A percentile compares a stretch with the other conserved stretches of the same genome.
Conservation (phyloP, 139 green algal genomes). For the Ostreobium quekettii region DNA sequence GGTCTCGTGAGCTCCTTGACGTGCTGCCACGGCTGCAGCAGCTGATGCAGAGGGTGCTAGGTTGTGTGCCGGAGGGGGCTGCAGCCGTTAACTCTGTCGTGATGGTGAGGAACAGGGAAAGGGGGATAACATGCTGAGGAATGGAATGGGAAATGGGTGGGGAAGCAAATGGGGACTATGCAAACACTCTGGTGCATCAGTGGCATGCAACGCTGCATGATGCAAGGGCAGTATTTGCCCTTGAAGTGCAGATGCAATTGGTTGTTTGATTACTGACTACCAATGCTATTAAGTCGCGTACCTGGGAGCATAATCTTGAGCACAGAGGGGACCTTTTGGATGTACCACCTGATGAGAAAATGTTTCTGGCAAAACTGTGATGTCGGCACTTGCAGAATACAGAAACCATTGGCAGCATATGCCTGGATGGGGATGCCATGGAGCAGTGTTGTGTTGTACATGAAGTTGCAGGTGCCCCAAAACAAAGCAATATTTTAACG, state of each 20-base stretch:
- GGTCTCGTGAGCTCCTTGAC: slow-evolving; percentile 54
- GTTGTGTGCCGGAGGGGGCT: slow-evolving; percentile 69
- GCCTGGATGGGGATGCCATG: slow-evolving; percentile 15
- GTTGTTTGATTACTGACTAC: not conserved
- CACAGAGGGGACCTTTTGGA: not conserved
- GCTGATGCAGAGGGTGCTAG: slow-evolving; percentile 67
- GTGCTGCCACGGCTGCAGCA: slow-evolving; percentile 72
- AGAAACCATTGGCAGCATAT: slow-evolving; percentile 21
- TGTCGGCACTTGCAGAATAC: slow-evolving; percentile 16
- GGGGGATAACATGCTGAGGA: not conserved
- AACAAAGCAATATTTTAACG: too few relatives aligned
- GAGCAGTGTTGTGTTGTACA: not conserved
- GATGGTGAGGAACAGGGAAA: slow-evolving; percentile 20
- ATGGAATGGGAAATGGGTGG: not conserved
- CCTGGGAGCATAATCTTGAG: not conserved
- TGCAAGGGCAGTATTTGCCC: too few relatives aligned
- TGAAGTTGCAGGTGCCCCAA: not conserved
- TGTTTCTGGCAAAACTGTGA: not conserved
- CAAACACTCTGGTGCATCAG: not conserved
- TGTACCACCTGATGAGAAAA: slow-evolving; percentile 3
- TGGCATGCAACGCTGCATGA: too few relatives aligned
- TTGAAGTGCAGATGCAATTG: not conserved
- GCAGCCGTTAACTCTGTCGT: slow-evolving; percentile 55
- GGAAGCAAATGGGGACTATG: not conserved
- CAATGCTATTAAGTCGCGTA: not conserved